A percentile compares a stretch with the other conserved stretches of the same genome.
These are phyloP conservation scores for Tylopilus sp. DNA, from an alignment of 1,284 basidiomycete species.

Conservation along the genomic window DNA sequence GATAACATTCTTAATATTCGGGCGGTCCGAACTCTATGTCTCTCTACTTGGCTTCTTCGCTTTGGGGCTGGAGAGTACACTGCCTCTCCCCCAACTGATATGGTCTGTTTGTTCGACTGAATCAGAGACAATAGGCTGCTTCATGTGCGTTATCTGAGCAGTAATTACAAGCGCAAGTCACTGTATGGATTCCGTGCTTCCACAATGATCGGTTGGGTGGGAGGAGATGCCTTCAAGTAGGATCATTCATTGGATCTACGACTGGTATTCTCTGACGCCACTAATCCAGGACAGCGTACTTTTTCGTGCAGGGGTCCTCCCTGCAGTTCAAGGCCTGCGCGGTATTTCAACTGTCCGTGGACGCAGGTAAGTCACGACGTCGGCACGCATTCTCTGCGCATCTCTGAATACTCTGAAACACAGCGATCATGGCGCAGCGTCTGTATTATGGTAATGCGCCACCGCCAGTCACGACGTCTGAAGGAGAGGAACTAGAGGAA, in stretches of 20 bases:
- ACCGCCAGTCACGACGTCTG: constrained; percentile 47
- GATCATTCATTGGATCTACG: constrained; percentile 21
- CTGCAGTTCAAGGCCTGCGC: constrained; percentile 77
- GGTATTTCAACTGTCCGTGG: constrained; percentile 74
- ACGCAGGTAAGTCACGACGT: constrained; percentile 51
- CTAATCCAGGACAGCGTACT: constrained; percentile 62
- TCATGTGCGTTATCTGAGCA: constrained; percentile 31
- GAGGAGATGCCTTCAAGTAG: constrained; percentile 79
- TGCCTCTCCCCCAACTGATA: constrained; percentile 76
- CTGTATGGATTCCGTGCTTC: constrained; percentile 80
- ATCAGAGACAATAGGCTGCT: constrained; percentile 9
- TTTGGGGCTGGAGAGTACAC: constrained; percentile 72
- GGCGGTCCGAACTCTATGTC: constrained; percentile 61
- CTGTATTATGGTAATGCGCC: constrained; percentile 62
- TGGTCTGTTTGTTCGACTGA: constrained; percentile 43
- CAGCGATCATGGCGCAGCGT: constrained; percentile 65
- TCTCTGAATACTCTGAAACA: constrained; percentile 29
- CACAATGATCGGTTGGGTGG: constrained; percentile 76
- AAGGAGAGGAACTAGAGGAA: constrained; percentile 69
- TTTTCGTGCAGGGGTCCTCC: constrained; percentile 65
- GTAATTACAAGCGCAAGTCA: constrained; percentile 70
- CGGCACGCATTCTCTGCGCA: constrained; percentile 11
- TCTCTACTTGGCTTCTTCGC: constrained; percentile 71
- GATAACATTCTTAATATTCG: constrained; percentile 70
- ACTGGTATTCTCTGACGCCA: constrained; percentile 13